Conservation (phyloP, 176 grass and related monocot species). For the Aegilops sharonensis region DNA sequence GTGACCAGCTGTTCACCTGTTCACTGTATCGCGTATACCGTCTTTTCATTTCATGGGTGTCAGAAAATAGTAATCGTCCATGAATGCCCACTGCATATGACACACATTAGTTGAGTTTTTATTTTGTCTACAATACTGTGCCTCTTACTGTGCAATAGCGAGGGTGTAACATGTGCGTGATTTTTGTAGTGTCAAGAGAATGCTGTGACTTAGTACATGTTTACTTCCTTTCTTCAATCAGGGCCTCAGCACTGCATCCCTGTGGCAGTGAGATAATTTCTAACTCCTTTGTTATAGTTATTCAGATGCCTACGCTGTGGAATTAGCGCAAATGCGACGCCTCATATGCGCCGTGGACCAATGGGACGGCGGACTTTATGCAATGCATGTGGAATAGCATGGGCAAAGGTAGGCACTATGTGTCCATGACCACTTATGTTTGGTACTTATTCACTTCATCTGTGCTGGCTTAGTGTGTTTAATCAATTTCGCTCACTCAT, state of each 20-base stretch:
- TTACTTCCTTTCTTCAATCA: not conserved
- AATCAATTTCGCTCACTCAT: not conserved
- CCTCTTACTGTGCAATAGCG: not conserved
- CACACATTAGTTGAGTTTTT: not conserved
- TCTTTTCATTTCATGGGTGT: not conserved
- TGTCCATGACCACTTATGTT: not conserved
- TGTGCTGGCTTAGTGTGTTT: not conserved
- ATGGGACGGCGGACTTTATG: slow-evolving; percentile 76
- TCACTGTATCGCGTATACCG: not conserved
- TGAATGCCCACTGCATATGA: not conserved
- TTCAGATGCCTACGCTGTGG: slow-evolving; percentile 84
- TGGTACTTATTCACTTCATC: not conserved
- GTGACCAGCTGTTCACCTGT: not conserved
- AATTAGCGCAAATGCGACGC: slow-evolving; percentile 72
- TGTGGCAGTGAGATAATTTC: slow-evolving; percentile 26
- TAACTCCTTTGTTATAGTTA: slow-evolving; percentile 43
- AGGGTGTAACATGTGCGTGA: not conserved
- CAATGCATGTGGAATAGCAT: slow-evolving; percentile 91
- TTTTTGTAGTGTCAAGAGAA: not conserved
- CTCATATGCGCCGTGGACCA: slow-evolving; percentile 79
- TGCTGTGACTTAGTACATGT: not conserved
- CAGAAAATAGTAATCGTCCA: not conserved
- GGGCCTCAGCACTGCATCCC: not conserved
- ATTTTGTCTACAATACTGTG: not conserved
- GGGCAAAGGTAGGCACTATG: slow-evolving; percentile 61